Evolutionary conservation across 1,284 basidiomycete species (phyloP), one percentile per base, ranked within the genome.

Genomic region (Naganishia cerealis): DNA sequence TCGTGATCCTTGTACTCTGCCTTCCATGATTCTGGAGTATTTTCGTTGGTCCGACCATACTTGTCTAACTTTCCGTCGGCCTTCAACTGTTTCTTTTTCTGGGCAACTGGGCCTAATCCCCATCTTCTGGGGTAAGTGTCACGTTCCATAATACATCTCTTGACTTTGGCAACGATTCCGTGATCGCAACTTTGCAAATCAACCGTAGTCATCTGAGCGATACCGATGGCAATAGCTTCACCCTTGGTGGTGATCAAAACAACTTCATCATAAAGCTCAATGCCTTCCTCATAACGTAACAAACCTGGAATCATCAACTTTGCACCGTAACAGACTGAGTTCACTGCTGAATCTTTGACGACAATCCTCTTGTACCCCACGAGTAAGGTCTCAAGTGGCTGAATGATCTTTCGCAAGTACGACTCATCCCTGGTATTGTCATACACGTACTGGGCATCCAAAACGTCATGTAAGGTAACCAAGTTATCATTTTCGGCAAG

Each of bases 231-330:
- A 77, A 99, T 97, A 50, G 94, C 96, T 82, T 99, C 96, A 73
- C 94, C 96, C 85, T 99, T 99, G 57, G 96, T 99, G 66, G 96
- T 99, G 94, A 99, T 99, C 72, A 99, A 84, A 55, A 99, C 95
- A 57, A 99, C 90, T 81, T 99, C 96, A 81, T 99, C 96, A 79
- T 95, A 87, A 61, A 97, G 82, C 75, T 93, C 88, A 73, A 99
- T 99, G 79, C 95, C 94, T 54, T 89, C 87, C 82, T 99, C 79
- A 81, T 98, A 99, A 73, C 96, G 91, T 66, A 99, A 85, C 56
- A 99, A 85, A 82, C 96, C 96, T 71, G 96, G 96, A 75, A 99
- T 94, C 96, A 99, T 99, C 77, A 99, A 88, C 82, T 99, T 98
- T 71, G 96, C 96, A 74, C 96, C 96, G 82, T 99, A 99, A 84